Evolutionary conservation across 2,329 filamentous ascomycete genomes (phyloP).

Genomic region (Alternaria triticimaculans): DNA sequence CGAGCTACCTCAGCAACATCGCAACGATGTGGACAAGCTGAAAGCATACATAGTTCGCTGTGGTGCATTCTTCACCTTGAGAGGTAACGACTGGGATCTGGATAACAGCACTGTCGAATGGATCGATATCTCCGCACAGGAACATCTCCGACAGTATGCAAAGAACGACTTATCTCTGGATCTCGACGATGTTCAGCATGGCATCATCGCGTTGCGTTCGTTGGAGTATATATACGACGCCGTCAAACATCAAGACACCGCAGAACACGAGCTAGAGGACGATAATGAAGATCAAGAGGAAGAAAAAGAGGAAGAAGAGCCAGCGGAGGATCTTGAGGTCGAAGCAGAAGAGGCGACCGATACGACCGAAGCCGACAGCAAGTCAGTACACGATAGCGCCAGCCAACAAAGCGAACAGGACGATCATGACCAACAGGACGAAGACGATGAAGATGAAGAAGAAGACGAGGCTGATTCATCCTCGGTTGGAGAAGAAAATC

Average conservation of each 20-base stretch:
- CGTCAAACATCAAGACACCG: constrained; percentile 3
- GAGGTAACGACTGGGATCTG: constrained; percentile 24
- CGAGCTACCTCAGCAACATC: constrained; percentile 22
- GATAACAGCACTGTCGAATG: constrained; percentile 29
- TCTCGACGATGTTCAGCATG: constrained; percentile 28
- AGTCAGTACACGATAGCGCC: neutral
- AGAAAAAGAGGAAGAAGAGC: neutral
- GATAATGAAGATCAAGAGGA: neutral
- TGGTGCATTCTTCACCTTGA: constrained; percentile 29
- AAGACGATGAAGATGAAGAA: neutral
- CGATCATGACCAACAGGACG: neutral
- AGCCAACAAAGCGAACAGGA: neutral
- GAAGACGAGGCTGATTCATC: neutral
- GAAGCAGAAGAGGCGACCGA: neutral
- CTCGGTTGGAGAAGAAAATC: neutral
- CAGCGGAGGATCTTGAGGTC: neutral
- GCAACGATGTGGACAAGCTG: constrained; percentile 18
- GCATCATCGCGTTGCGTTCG: constrained; percentile 32
- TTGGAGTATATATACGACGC: constrained; percentile 23
- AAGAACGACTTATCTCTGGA: constrained; percentile 26
- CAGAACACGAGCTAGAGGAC: neutral
- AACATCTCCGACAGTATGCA: constrained; percentile 27
- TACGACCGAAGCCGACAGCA: neutral
- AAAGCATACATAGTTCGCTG: constrained; percentile 27
- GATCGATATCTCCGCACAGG: constrained; percentile 29